Percentiles rank a stretch among this genome's conserved stretches.
phyloP scores from a whole-genome alignment of 2,329 filamentous ascomycete species.

The Paraphoma sp. region DNA sequence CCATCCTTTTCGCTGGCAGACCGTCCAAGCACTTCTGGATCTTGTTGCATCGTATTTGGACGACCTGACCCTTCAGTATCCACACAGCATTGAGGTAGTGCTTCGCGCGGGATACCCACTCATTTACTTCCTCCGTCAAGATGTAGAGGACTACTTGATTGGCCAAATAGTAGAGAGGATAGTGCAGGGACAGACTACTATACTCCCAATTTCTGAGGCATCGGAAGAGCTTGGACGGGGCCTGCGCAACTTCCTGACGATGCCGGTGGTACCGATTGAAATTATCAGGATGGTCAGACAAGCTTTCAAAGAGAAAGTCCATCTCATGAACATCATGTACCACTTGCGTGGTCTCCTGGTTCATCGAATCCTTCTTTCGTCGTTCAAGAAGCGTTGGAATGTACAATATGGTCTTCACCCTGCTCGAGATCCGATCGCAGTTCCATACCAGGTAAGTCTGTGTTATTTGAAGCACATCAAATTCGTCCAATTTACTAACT shows the following conservation, averaged over 20 bases:
- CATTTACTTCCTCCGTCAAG: constrained; percentile 60
- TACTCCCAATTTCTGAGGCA: too few species aligned
- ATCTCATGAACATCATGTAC: constrained; percentile 57
- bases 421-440: constrained; percentile 64
- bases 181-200: constrained; percentile 31
- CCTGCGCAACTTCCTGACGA: too few species aligned
- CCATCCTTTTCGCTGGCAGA: constrained; percentile 49
- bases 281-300: too few species aligned
- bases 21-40: constrained; percentile 44
- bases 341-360: constrained; percentile 69
- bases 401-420: constrained; percentile 64
- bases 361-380: constrained; percentile 65
- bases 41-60: constrained; percentile 34
- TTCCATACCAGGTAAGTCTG: constrained; percentile 63
- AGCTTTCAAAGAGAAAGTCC: too few species aligned
- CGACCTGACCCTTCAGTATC: constrained; percentile 34
- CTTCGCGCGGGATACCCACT: constrained; percentile 58
- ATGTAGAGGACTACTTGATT: constrained; percentile 42
- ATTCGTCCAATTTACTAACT: background rate
- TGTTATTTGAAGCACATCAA: too few species aligned
- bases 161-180: constrained; percentile 40
- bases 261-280: too few species aligned
- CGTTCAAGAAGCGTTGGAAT: constrained; percentile 69
- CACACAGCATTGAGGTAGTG: constrained; percentile 59
- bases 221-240: too few species aligned